Percentiles rank a stretch among this genome's conserved stretches.
Conservation (phyloP, 2,329 filamentous ascomycete genomes). For the Polychaeton citri region DNA sequence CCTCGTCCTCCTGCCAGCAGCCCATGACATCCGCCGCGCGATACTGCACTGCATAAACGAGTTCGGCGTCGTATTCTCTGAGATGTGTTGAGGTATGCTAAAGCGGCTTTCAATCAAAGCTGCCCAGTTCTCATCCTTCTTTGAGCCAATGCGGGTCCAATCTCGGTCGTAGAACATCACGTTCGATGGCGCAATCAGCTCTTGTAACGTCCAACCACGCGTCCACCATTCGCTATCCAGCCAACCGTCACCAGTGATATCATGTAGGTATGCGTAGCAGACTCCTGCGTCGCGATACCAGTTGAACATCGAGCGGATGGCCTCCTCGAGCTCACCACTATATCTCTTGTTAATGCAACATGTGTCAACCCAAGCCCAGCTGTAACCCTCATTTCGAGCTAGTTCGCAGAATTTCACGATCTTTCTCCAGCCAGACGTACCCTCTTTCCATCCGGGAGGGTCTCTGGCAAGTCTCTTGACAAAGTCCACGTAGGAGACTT, state of each 20-base stretch:
- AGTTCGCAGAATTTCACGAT: slow-evolving; percentile 11
- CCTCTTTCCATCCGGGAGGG: too few species aligned
- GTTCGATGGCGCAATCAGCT: slow-evolving; percentile 10
- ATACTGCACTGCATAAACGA: too few species aligned
- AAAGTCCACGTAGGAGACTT: too few species aligned
- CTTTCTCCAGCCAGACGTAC: slow-evolving; percentile 19
- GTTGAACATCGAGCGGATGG: slow-evolving; percentile 10
- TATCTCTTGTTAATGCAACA: slow-evolving; percentile 8
- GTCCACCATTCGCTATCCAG: slow-evolving; percentile 4
- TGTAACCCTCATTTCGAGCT: slow-evolving; percentile 13
- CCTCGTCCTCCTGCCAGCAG: slow-evolving; percentile 13
- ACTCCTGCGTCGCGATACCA: slow-evolving; percentile 5
- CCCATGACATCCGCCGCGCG: too few species aligned
- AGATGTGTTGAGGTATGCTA: too few species aligned
- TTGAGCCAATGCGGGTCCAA: slow-evolving; percentile 8
- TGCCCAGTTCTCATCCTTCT: too few species aligned
- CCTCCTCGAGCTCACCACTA: slow-evolving; percentile 6
- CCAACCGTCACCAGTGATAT: too few species aligned
- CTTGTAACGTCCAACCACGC: too few species aligned
- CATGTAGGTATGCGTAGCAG: slow-evolving; percentile 9
- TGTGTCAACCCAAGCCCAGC: slow-evolving; percentile 13
- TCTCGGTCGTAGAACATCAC: slow-evolving; percentile 8
- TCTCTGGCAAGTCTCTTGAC: too few species aligned
- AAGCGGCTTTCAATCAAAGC: too few species aligned
- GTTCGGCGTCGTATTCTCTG: too few species aligned